Base-by-base conservation (phyloP, 345 rosid species). In the Corchorus capsularis region DNA sequence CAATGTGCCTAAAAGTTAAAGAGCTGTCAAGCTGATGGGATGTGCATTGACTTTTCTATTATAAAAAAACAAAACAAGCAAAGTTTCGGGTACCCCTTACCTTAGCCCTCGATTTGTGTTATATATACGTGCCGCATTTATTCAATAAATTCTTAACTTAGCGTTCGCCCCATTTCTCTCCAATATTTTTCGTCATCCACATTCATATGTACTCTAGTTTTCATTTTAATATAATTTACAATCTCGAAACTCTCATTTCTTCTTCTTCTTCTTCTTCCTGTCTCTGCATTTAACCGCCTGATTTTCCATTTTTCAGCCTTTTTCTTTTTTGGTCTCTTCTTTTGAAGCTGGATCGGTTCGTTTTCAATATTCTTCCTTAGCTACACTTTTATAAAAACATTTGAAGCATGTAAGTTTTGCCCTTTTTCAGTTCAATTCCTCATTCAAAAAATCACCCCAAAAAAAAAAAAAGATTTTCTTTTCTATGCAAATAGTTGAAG, bases 21-120 rank as follows among this genome's bases (percentile, higher is more conserved):
- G 37, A 16, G 54, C 57, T 39, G 57, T 75, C 20, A 2, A 32
- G 64, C 27, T 72, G 81, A 75, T 75, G 79, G 66, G 80, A 63
- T 68, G 52, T 63, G 69, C 86, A 52, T 81, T 84, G 87, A 84
- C 89, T 80, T 84, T 67, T 11, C 11, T 15, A 1, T 4, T 11
- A 47, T 1, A 9, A 32, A 13, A 16, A 32, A 8, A 34, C 6
- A 22, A 16, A 7, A 8, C 4, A 3, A 39, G 5, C 6, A 39
- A 39, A 39, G 2, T 39, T 39, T 39, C 2, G 43, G 43, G 43
- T 39, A 39, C 43, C 43, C n/a, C n/a, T 35, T 4, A 20, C 49
- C 64, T 13, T 8, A 4, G 12, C 79, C 81, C 81, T 77, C 75
- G 79, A 53, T 72, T 67, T 71, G 78, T 35, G 73, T 78, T 79